A percentile compares a stretch with the other conserved stretches of the same genome.
phyloP scores from a whole-genome alignment of 139 green algal species.

The Chlamydomonas sp. region DNA sequence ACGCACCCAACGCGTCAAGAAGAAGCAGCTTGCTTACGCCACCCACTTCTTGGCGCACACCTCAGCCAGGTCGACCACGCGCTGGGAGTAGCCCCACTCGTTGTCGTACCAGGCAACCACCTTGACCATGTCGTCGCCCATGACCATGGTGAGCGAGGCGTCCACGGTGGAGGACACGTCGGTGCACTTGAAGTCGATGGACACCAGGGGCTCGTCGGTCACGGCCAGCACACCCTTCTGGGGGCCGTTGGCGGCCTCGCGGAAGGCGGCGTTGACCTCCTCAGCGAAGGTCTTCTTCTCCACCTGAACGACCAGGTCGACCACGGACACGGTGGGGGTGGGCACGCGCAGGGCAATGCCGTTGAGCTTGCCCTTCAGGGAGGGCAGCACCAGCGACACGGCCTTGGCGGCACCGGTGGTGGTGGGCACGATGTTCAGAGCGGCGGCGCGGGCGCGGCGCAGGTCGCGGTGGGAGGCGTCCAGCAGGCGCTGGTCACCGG shows the following conservation, averaged over 20 bases:
- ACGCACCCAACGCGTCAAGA: background rate
- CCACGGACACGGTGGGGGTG: conserved; percentile 98
- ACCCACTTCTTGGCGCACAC: conserved; percentile 81
- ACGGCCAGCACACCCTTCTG: conserved; percentile 94
- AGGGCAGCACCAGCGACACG: conserved; percentile 94
- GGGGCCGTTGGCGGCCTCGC: conserved; percentile 82
- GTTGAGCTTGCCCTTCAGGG: conserved; percentile 96
- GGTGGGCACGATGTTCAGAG: conserved; percentile 99
- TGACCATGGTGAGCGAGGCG: conserved; percentile 98
- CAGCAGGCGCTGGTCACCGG: conserved; percentile 97
- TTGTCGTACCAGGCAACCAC: conserved; percentile 93
- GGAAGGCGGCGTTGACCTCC: conserved; percentile 99
- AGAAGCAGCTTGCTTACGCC: conserved; percentile 14
- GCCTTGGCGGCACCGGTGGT: conserved; percentile 99
- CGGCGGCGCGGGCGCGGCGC: conserved; percentile 94
- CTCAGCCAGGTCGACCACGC: conserved; percentile 97
- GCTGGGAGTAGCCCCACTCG: conserved; percentile 95
- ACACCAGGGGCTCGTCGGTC: conserved; percentile 96
- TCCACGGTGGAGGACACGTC: conserved; percentile 95
- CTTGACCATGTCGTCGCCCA: conserved; percentile 99
- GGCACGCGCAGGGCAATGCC: conserved; percentile 98
- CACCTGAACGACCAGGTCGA: conserved; percentile 98
- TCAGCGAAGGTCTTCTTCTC: conserved; percentile 99
- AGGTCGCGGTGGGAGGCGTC: conserved; percentile 98
- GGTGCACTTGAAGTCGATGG: conserved; percentile 92